Evolutionary conservation across 2,329 filamentous ascomycete genomes (phyloP).

Genomic region (Alternaria longipes): DNA sequence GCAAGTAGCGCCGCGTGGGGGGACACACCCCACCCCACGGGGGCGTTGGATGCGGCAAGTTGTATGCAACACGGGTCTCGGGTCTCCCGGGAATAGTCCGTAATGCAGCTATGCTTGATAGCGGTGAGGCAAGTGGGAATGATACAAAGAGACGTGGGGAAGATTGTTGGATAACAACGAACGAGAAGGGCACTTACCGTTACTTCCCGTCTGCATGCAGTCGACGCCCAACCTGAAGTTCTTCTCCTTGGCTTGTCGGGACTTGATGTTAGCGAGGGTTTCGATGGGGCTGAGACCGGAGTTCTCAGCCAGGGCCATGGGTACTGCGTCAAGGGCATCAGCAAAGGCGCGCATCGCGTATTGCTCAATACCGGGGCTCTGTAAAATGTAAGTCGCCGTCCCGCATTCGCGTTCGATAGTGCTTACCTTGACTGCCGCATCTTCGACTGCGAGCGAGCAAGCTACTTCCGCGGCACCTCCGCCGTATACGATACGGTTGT

Average conservation of each 20-base stretch:
- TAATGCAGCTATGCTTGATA: constrained; percentile 18
- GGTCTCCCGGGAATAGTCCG: constrained; percentile 17
- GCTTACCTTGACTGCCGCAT: constrained; percentile 81
- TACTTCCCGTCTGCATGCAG: constrained; percentile 95
- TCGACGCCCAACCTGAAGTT: constrained; percentile 87
- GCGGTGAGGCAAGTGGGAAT: constrained; percentile 24
- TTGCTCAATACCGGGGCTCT: constrained; percentile 95
- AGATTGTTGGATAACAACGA: constrained; percentile 13
- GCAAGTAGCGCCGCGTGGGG: constrained; percentile 36
- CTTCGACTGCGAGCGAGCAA: constrained; percentile 94
- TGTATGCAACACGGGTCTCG: constrained; percentile 32
- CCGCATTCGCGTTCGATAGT: not conserved
- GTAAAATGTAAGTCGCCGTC: constrained; percentile 23
- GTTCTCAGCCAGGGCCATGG: constrained; percentile 97
- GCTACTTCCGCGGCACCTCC: constrained; percentile 97
- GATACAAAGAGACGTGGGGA: constrained; percentile 2
- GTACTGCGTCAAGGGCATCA: constrained; percentile 90
- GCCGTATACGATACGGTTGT: constrained; percentile 97
- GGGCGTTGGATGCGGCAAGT: constrained; percentile 25
- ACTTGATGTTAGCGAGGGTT: constrained; percentile 93
- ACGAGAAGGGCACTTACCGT: constrained; percentile 64
- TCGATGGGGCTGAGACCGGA: constrained; percentile 95
- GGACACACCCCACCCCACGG: constrained; percentile 30
- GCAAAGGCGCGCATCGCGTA: constrained; percentile 99
- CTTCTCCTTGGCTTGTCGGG: constrained; percentile 89